Evolutionary conservation across 768 basidiomycete genomes (phyloP), one percentile per base, ranked within the genome.

Genomic region (Pseudohyphozyma bogoriensis): DNA sequence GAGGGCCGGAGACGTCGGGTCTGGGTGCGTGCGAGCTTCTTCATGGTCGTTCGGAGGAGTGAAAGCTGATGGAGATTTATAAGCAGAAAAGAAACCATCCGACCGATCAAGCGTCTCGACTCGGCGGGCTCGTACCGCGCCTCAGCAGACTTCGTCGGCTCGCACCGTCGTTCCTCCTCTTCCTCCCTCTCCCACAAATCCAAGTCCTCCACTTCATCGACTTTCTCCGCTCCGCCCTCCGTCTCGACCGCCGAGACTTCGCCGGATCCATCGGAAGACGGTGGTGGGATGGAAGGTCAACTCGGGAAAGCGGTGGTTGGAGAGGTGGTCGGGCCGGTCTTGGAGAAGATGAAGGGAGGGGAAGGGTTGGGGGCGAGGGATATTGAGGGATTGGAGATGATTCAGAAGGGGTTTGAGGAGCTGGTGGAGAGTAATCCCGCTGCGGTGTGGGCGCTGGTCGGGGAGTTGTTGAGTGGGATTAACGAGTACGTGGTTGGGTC

Each of bases 91-190:
- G 88, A 87, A 69, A 97, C 92, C 2, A 89, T 97, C 69, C 81
- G 90, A 55, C 91, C 92, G 0, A 83, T 93, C 63, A 93, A 92
- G 80, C 89, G 87, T 69, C 84, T 93, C 33, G 90, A 95, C 72
- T 79, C 85, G 7, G 78, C 79, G 15, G 83, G 85, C 5, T 90
- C 89, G 7, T 75, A 89, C 18, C 78, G 84, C 62, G 73, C 87
- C 24, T 89, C 89, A 1, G 79, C 82, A 13, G 90, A 88, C 68
- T 91, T 82, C 70, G 83, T 90, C 32, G 89, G 89, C 13, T 67
- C 86, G 22, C 40, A 11, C 26, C 54, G n/a, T 16, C 45, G 56
- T 42, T 35, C 36, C 36, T 15, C 31, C 24, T 7, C 15, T 1
- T 47, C 67, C 11, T 53, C 50, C 31, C 22, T 36, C 12, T 51